A percentile compares a stretch with the other conserved stretches of the same genome.
phyloP scores from a whole-genome alignment of 495 filamentous ascomycete genomes.

The Lophiostoma macrostomum region DNA sequence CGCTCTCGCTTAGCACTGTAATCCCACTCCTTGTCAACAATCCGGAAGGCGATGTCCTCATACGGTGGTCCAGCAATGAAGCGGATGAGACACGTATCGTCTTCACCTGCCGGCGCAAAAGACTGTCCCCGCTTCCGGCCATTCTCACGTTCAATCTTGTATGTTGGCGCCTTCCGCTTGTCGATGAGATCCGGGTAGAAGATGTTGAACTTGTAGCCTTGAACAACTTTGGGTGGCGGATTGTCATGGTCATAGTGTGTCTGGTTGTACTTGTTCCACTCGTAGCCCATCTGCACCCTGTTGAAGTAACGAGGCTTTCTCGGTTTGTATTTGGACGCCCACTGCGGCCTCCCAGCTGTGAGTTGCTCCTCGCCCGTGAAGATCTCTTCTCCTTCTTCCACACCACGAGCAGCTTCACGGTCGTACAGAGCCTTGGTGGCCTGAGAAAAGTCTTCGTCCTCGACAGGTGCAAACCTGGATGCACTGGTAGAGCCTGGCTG shows the following conservation, averaged over 20 bases:
- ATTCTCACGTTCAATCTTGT: conserved; percentile 87
- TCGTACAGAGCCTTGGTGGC: conserved; percentile 91
- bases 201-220: conserved; percentile 99
- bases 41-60: conserved; percentile 94
- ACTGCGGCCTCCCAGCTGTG: conserved; percentile 63
- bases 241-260: conserved; percentile 99
- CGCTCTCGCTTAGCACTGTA: conserved; percentile 93
- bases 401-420: conserved; percentile 85
- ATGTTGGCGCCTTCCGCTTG: conserved; percentile 89
- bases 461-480: conserved; percentile 69
- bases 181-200: conserved; percentile 99
- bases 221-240: conserved; percentile 94
- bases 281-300: conserved; percentile 97
- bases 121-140: conserved; percentile 87
- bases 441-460: conserved; percentile 84
- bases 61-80: conserved; percentile 96
- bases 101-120: conserved; percentile 91
- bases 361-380: conserved; percentile 89
- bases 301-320: conserved; percentile 97
- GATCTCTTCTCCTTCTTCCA: conserved; percentile 93
- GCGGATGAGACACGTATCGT: conserved; percentile 94
- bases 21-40: conserved; percentile 99
- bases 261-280: conserved; percentile 99
- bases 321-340: conserved; percentile 87
- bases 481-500: conserved; percentile 49